Evolutionary conservation across 2,329 filamentous ascomycete genomes (phyloP).

Genomic region (Periconia sp.): DNA sequence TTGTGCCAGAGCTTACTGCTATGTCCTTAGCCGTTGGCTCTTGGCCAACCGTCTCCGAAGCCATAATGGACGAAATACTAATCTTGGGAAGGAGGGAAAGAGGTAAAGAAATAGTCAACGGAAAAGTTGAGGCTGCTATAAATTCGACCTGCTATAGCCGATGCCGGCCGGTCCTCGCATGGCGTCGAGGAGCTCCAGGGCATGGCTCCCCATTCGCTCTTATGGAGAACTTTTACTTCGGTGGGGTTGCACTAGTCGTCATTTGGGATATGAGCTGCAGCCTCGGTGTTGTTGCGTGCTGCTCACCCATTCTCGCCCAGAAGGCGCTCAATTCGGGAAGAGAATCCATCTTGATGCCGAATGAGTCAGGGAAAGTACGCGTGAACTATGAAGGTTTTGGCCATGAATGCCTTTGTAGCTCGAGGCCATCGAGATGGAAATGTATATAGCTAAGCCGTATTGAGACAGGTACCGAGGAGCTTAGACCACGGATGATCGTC

Average conservation of each 20-base stretch:
- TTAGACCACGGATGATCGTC: slow-evolving; percentile 4
- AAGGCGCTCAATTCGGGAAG: too few species aligned
- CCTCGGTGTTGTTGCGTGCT: too few species aligned
- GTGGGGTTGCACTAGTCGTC: slow-evolving; percentile 31
- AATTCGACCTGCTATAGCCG: slow-evolving; percentile 6
- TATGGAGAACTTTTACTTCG: slow-evolving; percentile 18
- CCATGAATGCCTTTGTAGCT: too few species aligned
- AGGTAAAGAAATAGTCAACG: background rate
- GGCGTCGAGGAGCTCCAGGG: background rate
- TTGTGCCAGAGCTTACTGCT: slow-evolving; percentile 12
- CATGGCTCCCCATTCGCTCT: slow-evolving; percentile 14
- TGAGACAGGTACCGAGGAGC: background rate
- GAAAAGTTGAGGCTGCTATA: background rate
- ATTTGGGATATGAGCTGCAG: background rate
- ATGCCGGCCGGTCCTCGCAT: slow-evolving; percentile 9
- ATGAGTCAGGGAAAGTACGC: too few species aligned
- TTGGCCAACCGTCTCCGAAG: slow-evolving; percentile 20
- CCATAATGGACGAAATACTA: slow-evolving; percentile 20
- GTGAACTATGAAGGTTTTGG: too few species aligned
- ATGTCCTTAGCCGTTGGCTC: slow-evolving; percentile 25
- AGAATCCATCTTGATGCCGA: too few species aligned
- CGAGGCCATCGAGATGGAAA: too few species aligned
- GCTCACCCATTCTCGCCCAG: too few species aligned
- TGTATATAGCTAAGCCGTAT: background rate
- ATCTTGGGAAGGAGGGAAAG: background rate